Percentiles rank a stretch among this genome's conserved stretches.
These are phyloP conservation scores for Termitomyces sp. DNA, from an alignment of 768 basidiomycete genomes.

Conservation along the genomic window DNA sequence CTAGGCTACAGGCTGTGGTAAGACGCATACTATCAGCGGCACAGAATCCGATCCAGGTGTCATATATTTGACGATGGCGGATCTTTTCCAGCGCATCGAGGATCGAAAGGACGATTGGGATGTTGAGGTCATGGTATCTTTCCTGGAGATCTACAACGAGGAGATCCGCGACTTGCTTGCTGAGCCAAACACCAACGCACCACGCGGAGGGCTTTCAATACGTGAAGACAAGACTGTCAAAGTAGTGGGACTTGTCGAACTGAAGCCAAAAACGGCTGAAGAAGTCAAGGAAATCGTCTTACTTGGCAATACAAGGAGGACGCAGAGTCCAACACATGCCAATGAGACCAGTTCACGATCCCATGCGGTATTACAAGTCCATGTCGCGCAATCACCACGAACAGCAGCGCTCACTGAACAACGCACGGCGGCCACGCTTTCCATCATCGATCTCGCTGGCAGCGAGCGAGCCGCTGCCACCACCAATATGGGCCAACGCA, in stretches of 20 bases:
- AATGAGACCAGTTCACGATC: slow-evolving; percentile 97
- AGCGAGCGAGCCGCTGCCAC: slow-evolving; percentile 97
- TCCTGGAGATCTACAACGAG: slow-evolving; percentile 99
- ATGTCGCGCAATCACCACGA: slow-evolving; percentile 82
- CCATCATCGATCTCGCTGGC: slow-evolving; percentile 97
- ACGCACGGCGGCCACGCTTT: slow-evolving; percentile 84
- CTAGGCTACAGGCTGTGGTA: slow-evolving; percentile 99
- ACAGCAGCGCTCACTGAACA: slow-evolving; percentile 83
- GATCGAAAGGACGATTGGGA: slow-evolving; percentile 84
- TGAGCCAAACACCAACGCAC: slow-evolving; percentile 57
- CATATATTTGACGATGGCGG: slow-evolving; percentile 96
- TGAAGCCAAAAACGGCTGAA: slow-evolving; percentile 76
- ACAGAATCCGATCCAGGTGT: slow-evolving; percentile 85
- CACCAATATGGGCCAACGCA: slow-evolving; percentile 94
- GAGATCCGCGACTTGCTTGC: slow-evolving; percentile 93
- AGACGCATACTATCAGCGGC: slow-evolving; percentile 98
- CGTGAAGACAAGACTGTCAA: slow-evolving; percentile 94
- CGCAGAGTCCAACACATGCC: slow-evolving; percentile 92
- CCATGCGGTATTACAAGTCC: slow-evolving; percentile 96
- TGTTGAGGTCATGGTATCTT: slow-evolving; percentile 87
- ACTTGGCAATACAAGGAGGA: slow-evolving; percentile 82
- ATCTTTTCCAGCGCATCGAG: slow-evolving; percentile 91
- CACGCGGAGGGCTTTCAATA: slow-evolving; percentile 86
- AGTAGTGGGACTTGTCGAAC: slow-evolving; percentile 81
- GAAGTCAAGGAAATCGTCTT: slow-evolving; percentile 95